A percentile compares a stretch with the other conserved stretches of the same genome.
phyloP scores from a whole-genome alignment of 1,284 basidiomycete genomes.

The Papiliotrema fonsecae region DNA sequence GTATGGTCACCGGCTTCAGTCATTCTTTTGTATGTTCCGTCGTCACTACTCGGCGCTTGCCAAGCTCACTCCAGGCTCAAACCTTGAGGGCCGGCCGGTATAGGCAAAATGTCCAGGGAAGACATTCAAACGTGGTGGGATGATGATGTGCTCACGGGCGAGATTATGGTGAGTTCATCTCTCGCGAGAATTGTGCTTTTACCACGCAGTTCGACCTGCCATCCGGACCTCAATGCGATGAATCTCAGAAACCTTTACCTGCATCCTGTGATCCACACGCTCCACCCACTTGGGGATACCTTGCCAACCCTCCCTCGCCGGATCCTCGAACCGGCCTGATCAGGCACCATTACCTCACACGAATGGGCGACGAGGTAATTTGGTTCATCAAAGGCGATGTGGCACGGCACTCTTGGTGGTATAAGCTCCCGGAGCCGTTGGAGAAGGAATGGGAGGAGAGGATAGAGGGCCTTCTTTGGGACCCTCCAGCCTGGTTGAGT shows the following conservation, averaged over 20 bases:
- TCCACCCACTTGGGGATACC: conserved; percentile 17
- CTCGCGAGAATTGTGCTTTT: background rate
- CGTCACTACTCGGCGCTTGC: no score
- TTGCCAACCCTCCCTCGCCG: conserved; percentile 7
- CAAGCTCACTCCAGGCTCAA: conserved; percentile 12
- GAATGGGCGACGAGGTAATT: conserved; percentile 14
- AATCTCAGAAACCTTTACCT: background rate
- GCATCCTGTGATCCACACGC: conserved; percentile 14
- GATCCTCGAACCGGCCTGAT: conserved; percentile 22
- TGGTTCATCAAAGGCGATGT: conserved; percentile 19
- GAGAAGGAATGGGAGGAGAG: conserved; percentile 13
- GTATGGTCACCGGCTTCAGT: conserved; percentile 25
- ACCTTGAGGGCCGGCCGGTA: conserved; percentile 19
- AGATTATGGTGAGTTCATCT: conserved; percentile 21
- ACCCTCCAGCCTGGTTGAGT: conserved; percentile 15
- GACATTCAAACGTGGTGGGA: conserved; percentile 14
- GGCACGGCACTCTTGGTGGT: conserved; percentile 19
- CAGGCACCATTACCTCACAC: conserved; percentile 16
- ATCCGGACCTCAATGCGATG: conserved; percentile 11
- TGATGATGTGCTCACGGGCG: conserved; percentile 26
- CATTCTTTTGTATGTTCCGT: conserved; percentile 15
- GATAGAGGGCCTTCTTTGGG: conserved; percentile 19
- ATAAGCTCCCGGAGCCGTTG: conserved; percentile 16
- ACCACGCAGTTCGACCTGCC: conserved; percentile 7
- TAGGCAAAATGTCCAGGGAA: conserved; percentile 14